Base-by-base conservation (phyloP, 495 filamentous ascomycete species). In the Lindgomyces ingoldianus region DNA sequence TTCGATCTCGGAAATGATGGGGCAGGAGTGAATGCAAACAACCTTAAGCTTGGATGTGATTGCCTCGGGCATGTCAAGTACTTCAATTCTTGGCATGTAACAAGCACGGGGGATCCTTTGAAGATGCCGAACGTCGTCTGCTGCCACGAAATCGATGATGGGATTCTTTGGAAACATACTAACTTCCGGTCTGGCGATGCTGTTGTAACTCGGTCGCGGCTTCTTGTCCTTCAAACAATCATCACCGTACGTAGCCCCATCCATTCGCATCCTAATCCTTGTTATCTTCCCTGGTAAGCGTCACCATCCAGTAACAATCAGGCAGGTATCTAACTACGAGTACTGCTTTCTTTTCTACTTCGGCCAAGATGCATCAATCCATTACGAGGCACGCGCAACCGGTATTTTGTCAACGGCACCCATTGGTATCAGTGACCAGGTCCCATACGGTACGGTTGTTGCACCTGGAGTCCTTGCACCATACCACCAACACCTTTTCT, bases 141-240 rank as follows among this genome's bases (percentile, higher is more conserved):
- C 59, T 55, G 71, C 27, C 72, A 75, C 44, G 72, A 75, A 54
- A 60, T 67, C 44, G 73, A 75, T 52, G 70, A 69, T 53, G 70
- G 73, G 8, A 73, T 73, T 45, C 59, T 65, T 18, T 74, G 69
- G 71, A 74, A 74, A 49, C 73, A 74, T 57, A 75, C 72, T 3
- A 75, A 74, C 46, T 61, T 60, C 22, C 61, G 69, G 3, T 67
- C 69, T 9, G 62, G 60, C 18, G 64, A 70, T 44, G 66, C 70
- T 14, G 70, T 62, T 11, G 59, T 73, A 10, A 56, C 64, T 11
- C 48, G 73, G 10, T 41, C 50, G 18, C 65, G 73, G 4, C 48
- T 68, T 11, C 64, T 74, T 2, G 62, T 74, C n/a, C 49, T 74
- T 4, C 73, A 74, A 36, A 68, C 56, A 36, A 72, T 71, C 50